These are phyloP conservation scores for Mycena capillaripes DNA, from an alignment of 768 basidiomycete species.

Conservation along the genomic window DNA sequence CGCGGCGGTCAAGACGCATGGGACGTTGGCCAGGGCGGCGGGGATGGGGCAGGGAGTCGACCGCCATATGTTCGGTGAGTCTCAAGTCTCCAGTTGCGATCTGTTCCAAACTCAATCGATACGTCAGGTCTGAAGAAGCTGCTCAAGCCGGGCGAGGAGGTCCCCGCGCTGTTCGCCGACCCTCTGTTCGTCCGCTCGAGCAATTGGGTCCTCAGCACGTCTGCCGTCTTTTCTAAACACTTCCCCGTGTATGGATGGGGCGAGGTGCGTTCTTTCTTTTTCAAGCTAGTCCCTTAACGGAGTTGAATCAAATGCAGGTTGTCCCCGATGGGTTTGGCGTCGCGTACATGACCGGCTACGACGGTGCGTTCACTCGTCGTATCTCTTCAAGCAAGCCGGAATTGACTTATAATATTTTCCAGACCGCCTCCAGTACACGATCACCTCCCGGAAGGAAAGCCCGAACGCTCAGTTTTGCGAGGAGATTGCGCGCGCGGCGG, in stretches of 20 bases:
- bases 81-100: background rate
- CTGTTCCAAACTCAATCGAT: background rate
- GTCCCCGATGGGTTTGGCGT: conserved; percentile 96
- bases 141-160: conserved; percentile 69
- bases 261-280: conserved; percentile 61
- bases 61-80: conserved; percentile 86
- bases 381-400: background rate
- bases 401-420: background rate
- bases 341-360: conserved; percentile 93
- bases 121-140: conserved; percentile 78
- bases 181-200: conserved; percentile 79
- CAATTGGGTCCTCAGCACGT: conserved; percentile 93
- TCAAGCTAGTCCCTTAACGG: background rate
- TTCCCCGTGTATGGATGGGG: conserved; percentile 95
- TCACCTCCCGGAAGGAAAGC: conserved; percentile 90
- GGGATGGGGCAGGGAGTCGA: conserved; percentile 85
- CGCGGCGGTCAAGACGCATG: conserved; percentile 75
- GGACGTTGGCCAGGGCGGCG: conserved; percentile 73
- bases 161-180: conserved; percentile 83
- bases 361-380: conserved; percentile 61
- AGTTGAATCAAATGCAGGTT: conserved; percentile 57
- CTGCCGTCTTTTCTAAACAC: conserved; percentile 88
- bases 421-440: conserved; percentile 89
- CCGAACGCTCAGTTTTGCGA: conserved; percentile 80
- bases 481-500: conserved; percentile 72